Evolutionary conservation across 2,329 filamentous ascomycete species (phyloP).

Genomic region (Colletotrichum chrysophilum): DNA sequence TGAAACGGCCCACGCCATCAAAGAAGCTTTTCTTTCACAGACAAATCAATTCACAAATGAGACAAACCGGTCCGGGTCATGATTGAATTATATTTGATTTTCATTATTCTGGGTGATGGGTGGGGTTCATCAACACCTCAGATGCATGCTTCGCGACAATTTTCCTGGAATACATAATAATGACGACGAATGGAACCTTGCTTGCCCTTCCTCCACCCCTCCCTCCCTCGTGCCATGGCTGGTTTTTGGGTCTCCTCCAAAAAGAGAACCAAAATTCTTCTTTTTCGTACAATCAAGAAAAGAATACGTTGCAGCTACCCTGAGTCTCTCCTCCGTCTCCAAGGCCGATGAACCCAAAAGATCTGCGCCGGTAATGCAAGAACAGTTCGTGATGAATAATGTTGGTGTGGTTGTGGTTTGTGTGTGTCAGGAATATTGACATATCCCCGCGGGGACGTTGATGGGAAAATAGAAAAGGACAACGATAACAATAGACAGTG

Average conservation of each 20-base stretch:
- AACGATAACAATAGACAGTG: background rate
- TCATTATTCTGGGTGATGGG: slow-evolving; percentile 9
- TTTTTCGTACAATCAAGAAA: background rate
- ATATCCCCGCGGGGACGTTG: background rate
- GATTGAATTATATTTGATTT: background rate
- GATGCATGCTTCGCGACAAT: slow-evolving; percentile 5
- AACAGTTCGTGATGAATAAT: slow-evolving; percentile 8
- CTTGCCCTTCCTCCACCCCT: background rate
- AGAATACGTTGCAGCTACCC: background rate
- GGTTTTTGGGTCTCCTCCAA: background rate
- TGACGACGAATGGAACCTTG: background rate
- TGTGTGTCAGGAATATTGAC: slow-evolving; percentile 4
- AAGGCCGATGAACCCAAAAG: slow-evolving; percentile 4
- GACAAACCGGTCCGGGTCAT: background rate
- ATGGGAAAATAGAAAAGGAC: background rate
- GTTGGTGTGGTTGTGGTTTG: background rate
- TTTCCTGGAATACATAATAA: background rate
- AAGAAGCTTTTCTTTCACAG: background rate
- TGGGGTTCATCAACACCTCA: background rate
- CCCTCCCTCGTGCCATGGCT: background rate
- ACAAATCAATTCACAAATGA: background rate
- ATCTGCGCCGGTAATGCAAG: slow-evolving; percentile 11
- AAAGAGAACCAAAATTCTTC: background rate
- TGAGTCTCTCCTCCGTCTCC: background rate
- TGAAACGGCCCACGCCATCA: background rate